Evolutionary conservation across 768 basidiomycete species (phyloP), one percentile per base, ranked within the genome.

Genomic region (Tylopilus vinaceipallidus): DNA sequence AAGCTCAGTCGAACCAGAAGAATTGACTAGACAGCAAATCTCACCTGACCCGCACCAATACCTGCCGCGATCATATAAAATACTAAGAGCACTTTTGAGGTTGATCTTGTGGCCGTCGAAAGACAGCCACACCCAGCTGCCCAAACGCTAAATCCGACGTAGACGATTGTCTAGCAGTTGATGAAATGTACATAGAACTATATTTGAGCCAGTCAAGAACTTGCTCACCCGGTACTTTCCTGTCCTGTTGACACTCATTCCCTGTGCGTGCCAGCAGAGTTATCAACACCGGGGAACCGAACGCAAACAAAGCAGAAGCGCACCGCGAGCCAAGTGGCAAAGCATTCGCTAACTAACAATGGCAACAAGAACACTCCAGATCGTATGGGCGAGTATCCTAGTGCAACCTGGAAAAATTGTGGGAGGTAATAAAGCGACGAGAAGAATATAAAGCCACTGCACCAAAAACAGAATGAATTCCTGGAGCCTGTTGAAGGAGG

Each of bases 381-480:
- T 60, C 73, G 77, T 36, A 88, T 80, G 0, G 88, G 82, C 7
- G 79, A 77, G 52, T 78, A 81, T 6, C 81, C 82, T 16, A 83
- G 67, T 4, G 79, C 84, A 9, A 87, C 79, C n/a, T n/a, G n/a
- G n/a, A n/a, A 86, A 62, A 80, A 88, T 53, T 86, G 82, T 2
- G 89, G 87, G 0, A 90, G 74, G 58, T 87, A 88, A 63, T 81
- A 88, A 12, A 26, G 39, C 10, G 83, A 76, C 16, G 80, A 83
- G 65, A 78, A 82, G 63, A 81, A 83, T 3, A 82, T 71, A 53
- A 83, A 77, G 20, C 81, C 82, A 42, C 81, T 84, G 49, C 10
- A 37, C 29, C 19, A 46, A 16, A 16, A 11, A 37, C 20, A 9
- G 10, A 27, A n/a, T 20, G 19, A 14, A 19, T 13, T 33, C 13